Evolutionary conservation across 192 early-diverging fungal genomes (phyloP).

Genomic region (Coemansia furcata): DNA sequence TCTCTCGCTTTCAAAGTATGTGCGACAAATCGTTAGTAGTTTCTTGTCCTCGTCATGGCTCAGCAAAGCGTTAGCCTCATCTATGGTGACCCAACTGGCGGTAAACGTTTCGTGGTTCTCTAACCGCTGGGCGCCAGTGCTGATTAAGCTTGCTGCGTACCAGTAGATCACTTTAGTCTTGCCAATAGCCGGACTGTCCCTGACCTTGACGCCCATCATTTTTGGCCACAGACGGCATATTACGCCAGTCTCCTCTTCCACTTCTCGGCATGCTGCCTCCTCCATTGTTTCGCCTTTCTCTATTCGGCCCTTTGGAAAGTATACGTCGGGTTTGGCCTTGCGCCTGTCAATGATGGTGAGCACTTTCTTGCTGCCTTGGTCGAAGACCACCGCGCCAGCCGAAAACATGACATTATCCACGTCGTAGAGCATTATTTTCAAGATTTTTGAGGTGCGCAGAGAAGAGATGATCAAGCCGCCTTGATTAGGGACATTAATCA

Average conservation of each 20-base stretch:
- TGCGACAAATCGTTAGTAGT: conserved; percentile 12
- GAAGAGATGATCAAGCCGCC: neutral
- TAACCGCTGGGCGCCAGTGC: conserved; percentile 12
- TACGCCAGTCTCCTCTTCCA: conserved; percentile 40
- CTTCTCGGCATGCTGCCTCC: conserved; percentile 31
- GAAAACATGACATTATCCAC: conserved; percentile 25
- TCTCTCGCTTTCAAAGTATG: neutral
- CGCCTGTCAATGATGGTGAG: conserved; percentile 20
- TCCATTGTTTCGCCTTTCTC: conserved; percentile 24
- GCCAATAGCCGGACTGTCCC: conserved; percentile 5
- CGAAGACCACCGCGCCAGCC: conserved; percentile 47
- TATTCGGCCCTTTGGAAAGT: conserved; percentile 45
- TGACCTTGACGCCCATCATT: conserved; percentile 24
- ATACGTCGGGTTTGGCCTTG: neutral
- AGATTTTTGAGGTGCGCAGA: neutral
- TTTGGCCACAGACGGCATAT: conserved; percentile 23
- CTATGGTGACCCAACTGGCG: conserved; percentile 21
- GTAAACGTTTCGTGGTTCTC: conserved; percentile 25
- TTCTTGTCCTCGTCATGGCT: conserved; percentile 19
- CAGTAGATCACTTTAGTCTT: conserved; percentile 46
- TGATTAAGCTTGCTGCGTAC: conserved; percentile 33
- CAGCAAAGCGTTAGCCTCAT: conserved; percentile 1
- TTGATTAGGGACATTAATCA: neutral
- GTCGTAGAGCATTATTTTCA: conserved; percentile 19
- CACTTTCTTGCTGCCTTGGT: conserved; percentile 2